Conservation (phyloP, 1,284 basidiomycete species). For the Golubevia sp. region DNA sequence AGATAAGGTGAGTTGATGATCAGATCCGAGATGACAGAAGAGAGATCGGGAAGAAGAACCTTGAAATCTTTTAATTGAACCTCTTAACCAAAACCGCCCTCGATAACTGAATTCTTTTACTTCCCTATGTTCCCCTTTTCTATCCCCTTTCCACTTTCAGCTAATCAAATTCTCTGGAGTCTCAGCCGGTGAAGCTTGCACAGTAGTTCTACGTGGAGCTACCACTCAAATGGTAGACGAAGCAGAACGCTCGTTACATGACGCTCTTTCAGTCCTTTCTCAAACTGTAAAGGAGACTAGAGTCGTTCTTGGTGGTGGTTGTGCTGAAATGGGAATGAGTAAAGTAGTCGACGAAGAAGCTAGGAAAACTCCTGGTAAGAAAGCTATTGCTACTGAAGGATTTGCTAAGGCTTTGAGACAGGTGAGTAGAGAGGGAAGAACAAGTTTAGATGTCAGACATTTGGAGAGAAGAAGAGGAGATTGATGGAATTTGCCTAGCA, state of each 20-base stretch:
- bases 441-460: too few relatives aligned
- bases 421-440: conserved; percentile 6
- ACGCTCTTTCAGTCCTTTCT: conserved; percentile 54
- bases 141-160: conserved; percentile 10
- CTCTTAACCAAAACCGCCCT: not conserved
- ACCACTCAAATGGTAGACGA: conserved; percentile 61
- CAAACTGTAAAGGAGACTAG: conserved; percentile 60
- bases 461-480: too few relatives aligned
- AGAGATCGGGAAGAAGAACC: not conserved
- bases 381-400: conserved; percentile 52
- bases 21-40: too few relatives aligned
- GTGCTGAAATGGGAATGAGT: conserved; percentile 57
- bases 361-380: conserved; percentile 48
- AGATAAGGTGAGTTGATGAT: conserved; percentile 24
- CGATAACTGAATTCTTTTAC: not conserved
- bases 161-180: conserved; percentile 60
- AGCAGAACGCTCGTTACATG: conserved; percentile 58
- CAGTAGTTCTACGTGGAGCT: conserved; percentile 55
- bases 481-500: too few relatives aligned
- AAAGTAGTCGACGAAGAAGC: conserved; percentile 57
- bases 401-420: conserved; percentile 58
- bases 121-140: not conserved
- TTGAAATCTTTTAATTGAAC: not conserved
- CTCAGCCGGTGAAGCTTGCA: conserved; percentile 58
- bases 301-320: conserved; percentile 55